Evolutionary conservation across 2,329 filamentous ascomycete species (phyloP), one percentile per base, ranked within the genome.

Genomic region (Aspergillus ochraceus): DNA sequence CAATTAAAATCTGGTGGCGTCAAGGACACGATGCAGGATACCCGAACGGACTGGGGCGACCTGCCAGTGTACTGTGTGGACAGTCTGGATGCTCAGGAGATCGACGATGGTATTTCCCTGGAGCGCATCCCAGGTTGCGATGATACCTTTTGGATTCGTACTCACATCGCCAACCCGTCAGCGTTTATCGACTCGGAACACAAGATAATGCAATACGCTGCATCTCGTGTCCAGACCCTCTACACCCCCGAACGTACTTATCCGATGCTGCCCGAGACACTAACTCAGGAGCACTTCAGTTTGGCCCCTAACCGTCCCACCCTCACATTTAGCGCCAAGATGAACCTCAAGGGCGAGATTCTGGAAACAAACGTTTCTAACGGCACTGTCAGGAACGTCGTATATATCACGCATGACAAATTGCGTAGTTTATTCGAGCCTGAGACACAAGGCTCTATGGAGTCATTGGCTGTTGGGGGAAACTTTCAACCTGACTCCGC

Each of bases 101-200:
- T 88, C 59, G 86, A 89, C 61, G 86, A 89, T 65, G 86, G 84
- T 2, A 74, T 88, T 5, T 88, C 86, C 0, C 68, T 88, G 17
- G 83, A 87, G 66, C 73, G 71, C 20, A 71, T 84, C 32, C 69
- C 76, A 9, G 81, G 74, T 6, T 74, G 74, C 2, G 68, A 75
- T 2, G 72, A 77, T 24, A 74, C 79, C 20, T 82, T 80, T 63
- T 89, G 86, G 86, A 70, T 88, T 12, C 86, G 85, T 65, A 74
- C 87, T 6, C 86, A 89, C 70, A 78, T 88, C 53, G 86, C 86
- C 1, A 88, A 89, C 61, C 86, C 86, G 1, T 86, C 86, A 2
- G 86, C 86, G 4, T 88, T 86, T 67, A 80, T 88, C 61, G 68
- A 77, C 10, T 79, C 78, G 29, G 76, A 84, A 8, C 77, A 84